Conservation (phyloP, 2,329 filamentous ascomycete genomes). For the Pestalotiopsis sp. region DNA sequence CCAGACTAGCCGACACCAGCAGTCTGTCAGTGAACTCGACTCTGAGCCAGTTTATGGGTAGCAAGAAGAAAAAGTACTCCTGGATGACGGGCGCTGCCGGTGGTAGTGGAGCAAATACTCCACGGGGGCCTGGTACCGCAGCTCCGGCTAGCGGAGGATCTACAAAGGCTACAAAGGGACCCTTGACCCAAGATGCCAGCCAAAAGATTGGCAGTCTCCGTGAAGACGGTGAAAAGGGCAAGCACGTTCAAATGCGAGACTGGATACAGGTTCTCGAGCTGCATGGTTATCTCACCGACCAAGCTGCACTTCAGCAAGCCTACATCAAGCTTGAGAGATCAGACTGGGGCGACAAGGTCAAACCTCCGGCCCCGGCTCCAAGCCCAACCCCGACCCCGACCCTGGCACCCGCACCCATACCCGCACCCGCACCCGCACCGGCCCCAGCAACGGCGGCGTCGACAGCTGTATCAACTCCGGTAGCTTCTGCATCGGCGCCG, state of each 20-base stretch:
- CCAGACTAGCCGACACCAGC: constrained; percentile 74
- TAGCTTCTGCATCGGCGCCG: not conserved
- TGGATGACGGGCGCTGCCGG: constrained; percentile 66
- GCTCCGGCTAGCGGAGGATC: constrained; percentile 35
- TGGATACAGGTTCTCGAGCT: constrained; percentile 78
- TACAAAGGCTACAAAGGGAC: constrained; percentile 32
- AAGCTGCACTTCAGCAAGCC: constrained; percentile 60
- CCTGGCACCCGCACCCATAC: not conserved
- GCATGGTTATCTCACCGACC: constrained; percentile 64
- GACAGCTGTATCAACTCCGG: not conserved
- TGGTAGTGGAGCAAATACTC: constrained; percentile 55
- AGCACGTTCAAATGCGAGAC: constrained; percentile 82
- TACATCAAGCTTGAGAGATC: constrained; percentile 55
- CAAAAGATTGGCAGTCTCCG: constrained; percentile 73
- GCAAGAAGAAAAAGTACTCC: constrained; percentile 70
- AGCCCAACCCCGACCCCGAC: not conserved
- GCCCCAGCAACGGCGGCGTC: not conserved
- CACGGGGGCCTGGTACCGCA: constrained; percentile 37
- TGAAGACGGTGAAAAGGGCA: constrained; percentile 76
- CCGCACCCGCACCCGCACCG: not conserved
- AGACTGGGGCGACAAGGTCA: constrained; percentile 29
- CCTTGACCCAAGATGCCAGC: constrained; percentile 58
- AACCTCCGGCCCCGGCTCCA: not conserved
- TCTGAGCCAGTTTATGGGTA: constrained; percentile 69
- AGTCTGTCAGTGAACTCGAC: constrained; percentile 84